Conservation (phyloP, 2,329 filamentous ascomycete genomes). For the Diaporthe ampelina region DNA sequence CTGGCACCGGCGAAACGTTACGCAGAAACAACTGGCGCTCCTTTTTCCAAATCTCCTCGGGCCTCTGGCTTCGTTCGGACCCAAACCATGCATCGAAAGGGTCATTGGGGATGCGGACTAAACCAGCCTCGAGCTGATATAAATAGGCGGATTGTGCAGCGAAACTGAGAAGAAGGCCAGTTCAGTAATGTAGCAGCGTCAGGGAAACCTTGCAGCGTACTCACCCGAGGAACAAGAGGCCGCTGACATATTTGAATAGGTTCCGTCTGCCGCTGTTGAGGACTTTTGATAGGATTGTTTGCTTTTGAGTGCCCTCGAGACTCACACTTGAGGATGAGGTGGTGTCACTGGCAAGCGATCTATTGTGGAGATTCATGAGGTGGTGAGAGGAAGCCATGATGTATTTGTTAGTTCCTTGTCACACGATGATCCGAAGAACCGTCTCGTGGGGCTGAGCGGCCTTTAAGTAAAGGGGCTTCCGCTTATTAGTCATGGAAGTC, state of each 20-base stretch:
- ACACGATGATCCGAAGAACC: background rate
- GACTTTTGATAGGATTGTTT: slow-evolving; percentile 11
- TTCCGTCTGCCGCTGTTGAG: slow-evolving; percentile 6
- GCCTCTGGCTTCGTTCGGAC: background rate
- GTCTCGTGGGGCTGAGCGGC: background rate
- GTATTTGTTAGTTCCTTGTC: slow-evolving; percentile 1
- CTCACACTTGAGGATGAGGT: background rate
- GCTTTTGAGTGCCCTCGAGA: background rate
- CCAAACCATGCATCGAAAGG: slow-evolving; percentile 20
- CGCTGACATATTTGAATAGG: slow-evolving; percentile 19
- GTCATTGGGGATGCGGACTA: slow-evolving; percentile 11
- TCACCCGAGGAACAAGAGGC: slow-evolving; percentile 17
- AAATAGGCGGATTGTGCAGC: slow-evolving; percentile 16
- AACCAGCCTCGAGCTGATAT: slow-evolving; percentile 14
- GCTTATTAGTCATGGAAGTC: background rate
- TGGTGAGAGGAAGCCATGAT: slow-evolving; percentile 7
- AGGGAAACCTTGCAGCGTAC: background rate
- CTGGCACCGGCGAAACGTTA: slow-evolving; percentile 19
- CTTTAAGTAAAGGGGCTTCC: background rate
- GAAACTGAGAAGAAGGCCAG: background rate
- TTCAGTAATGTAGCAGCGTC: slow-evolving; percentile 4
- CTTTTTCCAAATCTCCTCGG: background rate
- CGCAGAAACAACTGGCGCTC: slow-evolving; percentile 22
- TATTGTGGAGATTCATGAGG: slow-evolving; percentile 1
- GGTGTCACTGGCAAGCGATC: slow-evolving; percentile 1